A percentile compares a stretch with the other conserved stretches of the same genome.
Conservation (phyloP, 1,284 basidiomycete genomes). For the Melampsora medusae region DNA sequence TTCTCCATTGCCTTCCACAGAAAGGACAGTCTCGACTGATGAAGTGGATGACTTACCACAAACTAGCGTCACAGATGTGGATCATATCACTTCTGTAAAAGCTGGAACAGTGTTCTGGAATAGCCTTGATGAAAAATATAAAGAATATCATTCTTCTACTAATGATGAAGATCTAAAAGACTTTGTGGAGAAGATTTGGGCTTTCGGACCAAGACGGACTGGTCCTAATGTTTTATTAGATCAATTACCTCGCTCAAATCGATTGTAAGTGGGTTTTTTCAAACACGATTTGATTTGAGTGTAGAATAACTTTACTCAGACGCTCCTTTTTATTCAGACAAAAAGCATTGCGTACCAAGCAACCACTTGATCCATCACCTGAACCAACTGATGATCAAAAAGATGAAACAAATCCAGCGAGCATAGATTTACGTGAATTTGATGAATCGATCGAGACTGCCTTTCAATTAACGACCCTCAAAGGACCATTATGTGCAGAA, state of each 20-base stretch:
- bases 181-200: constrained; percentile 74
- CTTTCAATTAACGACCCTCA: constrained; percentile 89
- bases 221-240: constrained; percentile 88
- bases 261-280: constrained; percentile 53
- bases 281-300: too few relatives aligned
- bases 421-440: constrained; percentile 62
- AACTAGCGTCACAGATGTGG: constrained; percentile 54
- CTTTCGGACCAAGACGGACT: constrained; percentile 82
- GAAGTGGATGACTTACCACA: background rate
- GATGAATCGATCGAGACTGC: constrained; percentile 83
- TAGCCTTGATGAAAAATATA: constrained; percentile 77
- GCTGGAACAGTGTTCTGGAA: constrained; percentile 61
- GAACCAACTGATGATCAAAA: background rate
- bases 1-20: constrained; percentile 53
- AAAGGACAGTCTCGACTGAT: background rate
- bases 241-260: constrained; percentile 51
- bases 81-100: constrained; percentile 53
- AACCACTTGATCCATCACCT: background rate
- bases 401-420: background rate
- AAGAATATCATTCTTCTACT: constrained; percentile 63
- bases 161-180: constrained; percentile 78
- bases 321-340: background rate
- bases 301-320: too few relatives aligned
- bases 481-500: constrained; percentile 91
- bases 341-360: background rate